Percentiles rank a stretch among this genome's conserved stretches.
Conservation (phyloP, 495 filamentous ascomycete genomes). For the Aspergillus saccharolyticus region DNA sequence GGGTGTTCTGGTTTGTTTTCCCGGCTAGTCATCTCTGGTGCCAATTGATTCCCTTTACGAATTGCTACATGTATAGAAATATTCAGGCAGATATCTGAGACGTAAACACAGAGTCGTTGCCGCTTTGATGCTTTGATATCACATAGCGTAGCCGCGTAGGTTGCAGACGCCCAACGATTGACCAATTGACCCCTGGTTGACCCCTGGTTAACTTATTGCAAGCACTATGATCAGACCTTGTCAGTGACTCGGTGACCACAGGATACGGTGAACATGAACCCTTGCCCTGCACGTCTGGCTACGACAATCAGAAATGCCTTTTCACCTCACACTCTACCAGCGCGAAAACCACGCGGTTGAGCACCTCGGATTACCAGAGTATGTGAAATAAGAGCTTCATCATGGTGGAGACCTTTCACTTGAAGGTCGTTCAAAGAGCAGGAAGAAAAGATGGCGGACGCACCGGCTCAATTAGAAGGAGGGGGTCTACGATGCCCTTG, state of each 20-base stretch:
- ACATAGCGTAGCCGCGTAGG: no score
- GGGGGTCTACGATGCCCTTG: constrained; percentile 1
- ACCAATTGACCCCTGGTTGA: no score
- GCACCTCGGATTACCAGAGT: constrained; percentile 78
- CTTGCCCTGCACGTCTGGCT: not conserved
- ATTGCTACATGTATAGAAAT: not conserved
- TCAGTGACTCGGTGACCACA: not conserved
- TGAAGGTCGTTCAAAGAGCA: not conserved
- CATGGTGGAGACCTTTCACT: constrained; percentile 32
- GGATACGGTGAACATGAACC: not conserved
- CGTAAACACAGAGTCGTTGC: not conserved
- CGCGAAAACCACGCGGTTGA: constrained; percentile 51
- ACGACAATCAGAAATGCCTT: constrained; percentile 64
- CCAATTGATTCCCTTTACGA: not conserved
- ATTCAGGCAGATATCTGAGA: not conserved
- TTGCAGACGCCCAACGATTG: not conserved
- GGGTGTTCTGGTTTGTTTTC: not conserved
- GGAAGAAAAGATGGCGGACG: constrained; percentile 1
- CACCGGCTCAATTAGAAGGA: constrained; percentile 5
- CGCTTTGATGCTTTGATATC: not conserved
- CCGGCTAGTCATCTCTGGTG: not conserved
- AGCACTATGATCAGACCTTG: not conserved
- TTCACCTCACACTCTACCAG: constrained; percentile 66
- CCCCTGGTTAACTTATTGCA: no score
- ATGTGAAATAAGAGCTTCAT: constrained; percentile 51